Percentiles rank a stretch among this genome's conserved stretches.
Evolutionary conservation across 192 early-diverging fungal species (phyloP).

Genomic region (Backusella tarrabulga): DNA sequence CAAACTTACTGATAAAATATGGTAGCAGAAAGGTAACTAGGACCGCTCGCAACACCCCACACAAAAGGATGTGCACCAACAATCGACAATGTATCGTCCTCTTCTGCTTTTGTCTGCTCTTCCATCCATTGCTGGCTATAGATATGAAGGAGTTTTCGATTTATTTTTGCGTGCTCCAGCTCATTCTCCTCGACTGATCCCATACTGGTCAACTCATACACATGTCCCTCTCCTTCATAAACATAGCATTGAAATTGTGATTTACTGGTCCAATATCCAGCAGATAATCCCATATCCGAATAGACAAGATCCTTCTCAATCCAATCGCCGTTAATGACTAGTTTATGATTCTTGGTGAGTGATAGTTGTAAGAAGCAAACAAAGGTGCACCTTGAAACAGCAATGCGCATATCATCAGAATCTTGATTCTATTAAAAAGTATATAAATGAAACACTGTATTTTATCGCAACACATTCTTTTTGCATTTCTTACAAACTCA

Average conservation of each 20-base stretch:
- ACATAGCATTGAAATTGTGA: background rate
- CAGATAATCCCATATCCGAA: slow-evolving; percentile 5
- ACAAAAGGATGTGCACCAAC: background rate
- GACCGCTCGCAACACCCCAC: background rate
- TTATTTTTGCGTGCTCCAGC: background rate
- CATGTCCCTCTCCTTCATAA: slow-evolving; percentile 7
- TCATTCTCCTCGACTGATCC: background rate
- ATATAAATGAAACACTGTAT: too few species aligned
- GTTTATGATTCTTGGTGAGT: background rate
- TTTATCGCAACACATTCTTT: too few species aligned
- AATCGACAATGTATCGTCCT: background rate
- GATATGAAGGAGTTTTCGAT: background rate
- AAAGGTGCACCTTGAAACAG: background rate
- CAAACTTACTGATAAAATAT: background rate
- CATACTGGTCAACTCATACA: background rate
- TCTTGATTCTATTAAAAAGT: background rate
- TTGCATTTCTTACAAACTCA: slow-evolving; percentile 9
- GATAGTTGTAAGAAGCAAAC: background rate
- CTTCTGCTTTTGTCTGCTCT: slow-evolving; percentile 3
- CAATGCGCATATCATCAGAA: background rate
- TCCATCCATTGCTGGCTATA: slow-evolving; percentile 16
- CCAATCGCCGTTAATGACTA: background rate
- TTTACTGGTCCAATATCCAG: background rate
- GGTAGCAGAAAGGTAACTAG: background rate
- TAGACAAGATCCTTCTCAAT: background rate